Conservation (phyloP, 768 basidiomycete species). For the Serendipita sp. region DNA sequence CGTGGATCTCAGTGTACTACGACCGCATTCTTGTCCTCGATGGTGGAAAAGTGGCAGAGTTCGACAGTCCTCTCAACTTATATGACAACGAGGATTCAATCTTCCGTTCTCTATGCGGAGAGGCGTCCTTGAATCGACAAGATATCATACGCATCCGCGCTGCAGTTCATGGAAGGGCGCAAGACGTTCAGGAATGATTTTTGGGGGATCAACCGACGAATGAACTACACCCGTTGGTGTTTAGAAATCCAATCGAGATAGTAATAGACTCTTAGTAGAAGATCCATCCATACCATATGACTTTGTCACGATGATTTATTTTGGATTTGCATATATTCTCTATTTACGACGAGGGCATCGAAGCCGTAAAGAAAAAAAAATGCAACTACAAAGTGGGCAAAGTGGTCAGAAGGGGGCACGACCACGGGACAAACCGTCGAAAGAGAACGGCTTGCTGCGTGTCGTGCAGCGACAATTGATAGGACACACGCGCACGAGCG, state of each 20-base stretch:
- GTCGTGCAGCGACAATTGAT: slow-evolving; percentile 68
- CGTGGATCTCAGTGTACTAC: slow-evolving; percentile 31
- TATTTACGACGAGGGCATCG: too few relatives aligned
- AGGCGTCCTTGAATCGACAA: slow-evolving; percentile 37
- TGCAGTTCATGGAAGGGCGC: neutral
- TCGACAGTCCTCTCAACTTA: slow-evolving; percentile 53
- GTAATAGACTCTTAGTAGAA: neutral
- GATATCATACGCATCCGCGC: slow-evolving; percentile 39
- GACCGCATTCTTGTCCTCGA: slow-evolving; percentile 63
- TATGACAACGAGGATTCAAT: slow-evolving; percentile 46
- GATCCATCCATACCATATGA: too few relatives aligned
- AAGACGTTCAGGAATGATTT: neutral
- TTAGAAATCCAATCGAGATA: slow-evolving; percentile 3
- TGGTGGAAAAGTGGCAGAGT: slow-evolving; percentile 49
- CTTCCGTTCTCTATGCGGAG: slow-evolving; percentile 53
- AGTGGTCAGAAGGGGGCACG: slow-evolving; percentile 17
- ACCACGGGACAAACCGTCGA: slow-evolving; percentile 62
- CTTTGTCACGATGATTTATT: too few relatives aligned
- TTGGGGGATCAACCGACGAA: neutral
- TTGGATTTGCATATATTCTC: too few relatives aligned
- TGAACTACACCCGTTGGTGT: slow-evolving; percentile 4
- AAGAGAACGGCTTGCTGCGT: slow-evolving; percentile 49
- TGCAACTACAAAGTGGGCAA: neutral
- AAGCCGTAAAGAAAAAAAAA: too few relatives aligned
- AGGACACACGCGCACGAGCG: slow-evolving; percentile 13